Conservation (phyloP, 1,284 basidiomycete species). For the Taiwanofungus camphoratus region DNA sequence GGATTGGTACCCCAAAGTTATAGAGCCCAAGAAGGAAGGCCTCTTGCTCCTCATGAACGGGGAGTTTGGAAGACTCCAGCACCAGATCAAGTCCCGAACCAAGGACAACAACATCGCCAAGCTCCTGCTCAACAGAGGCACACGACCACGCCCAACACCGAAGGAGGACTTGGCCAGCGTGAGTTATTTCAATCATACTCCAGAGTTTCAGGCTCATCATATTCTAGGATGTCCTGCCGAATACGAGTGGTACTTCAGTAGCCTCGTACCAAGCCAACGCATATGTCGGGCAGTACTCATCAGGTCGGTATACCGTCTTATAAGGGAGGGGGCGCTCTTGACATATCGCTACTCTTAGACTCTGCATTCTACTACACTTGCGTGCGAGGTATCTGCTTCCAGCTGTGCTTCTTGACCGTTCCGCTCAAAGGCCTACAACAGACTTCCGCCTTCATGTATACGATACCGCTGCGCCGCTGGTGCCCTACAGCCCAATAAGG, state of each 20-base stretch:
- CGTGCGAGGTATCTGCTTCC: slow-evolving; percentile 51
- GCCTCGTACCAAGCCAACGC: slow-evolving; percentile 78
- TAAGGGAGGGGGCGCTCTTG: slow-evolving; percentile 16
- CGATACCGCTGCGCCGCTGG: slow-evolving; percentile 57
- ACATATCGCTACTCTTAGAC: slow-evolving; percentile 40
- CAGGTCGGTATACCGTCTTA: slow-evolving; percentile 40
- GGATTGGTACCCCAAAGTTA: slow-evolving; percentile 33
- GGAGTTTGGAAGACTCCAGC: slow-evolving; percentile 75
- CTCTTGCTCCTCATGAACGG: slow-evolving; percentile 70
- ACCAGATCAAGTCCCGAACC: slow-evolving; percentile 37
- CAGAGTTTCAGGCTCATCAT: not conserved
- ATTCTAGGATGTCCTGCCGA: slow-evolving; percentile 71
- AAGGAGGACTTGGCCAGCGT: slow-evolving; percentile 54
- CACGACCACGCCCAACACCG: slow-evolving; percentile 32
- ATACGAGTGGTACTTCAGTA: slow-evolving; percentile 83
- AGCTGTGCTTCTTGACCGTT: not conserved
- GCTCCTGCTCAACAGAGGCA: slow-evolving; percentile 38
- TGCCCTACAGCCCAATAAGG: slow-evolving; percentile 10
- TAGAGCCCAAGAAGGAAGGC: slow-evolving; percentile 68
- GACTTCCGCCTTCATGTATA: slow-evolving; percentile 89
- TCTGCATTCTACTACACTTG: slow-evolving; percentile 82
- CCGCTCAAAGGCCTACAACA: slow-evolving; percentile 23
- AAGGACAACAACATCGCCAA: slow-evolving; percentile 40
- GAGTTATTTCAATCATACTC: slow-evolving; percentile 17
- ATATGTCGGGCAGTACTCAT: slow-evolving; percentile 91